These are phyloP conservation scores for Basipetospora chlamydospora DNA, from an alignment of 2,329 filamentous ascomycete genomes.

Conservation along the genomic window DNA sequence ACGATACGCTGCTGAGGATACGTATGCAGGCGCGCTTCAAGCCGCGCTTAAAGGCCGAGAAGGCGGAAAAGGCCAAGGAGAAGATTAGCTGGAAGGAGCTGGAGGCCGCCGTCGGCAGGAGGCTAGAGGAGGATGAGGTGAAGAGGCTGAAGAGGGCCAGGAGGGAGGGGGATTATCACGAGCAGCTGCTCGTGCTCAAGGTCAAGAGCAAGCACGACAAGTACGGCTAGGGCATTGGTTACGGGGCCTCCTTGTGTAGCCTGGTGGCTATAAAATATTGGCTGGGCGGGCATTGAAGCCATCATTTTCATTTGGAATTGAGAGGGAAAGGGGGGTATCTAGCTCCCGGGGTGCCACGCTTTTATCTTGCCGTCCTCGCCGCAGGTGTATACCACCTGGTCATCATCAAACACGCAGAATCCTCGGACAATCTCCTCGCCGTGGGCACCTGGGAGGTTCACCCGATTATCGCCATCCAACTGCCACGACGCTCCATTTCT, in stretches of 20 bases:
- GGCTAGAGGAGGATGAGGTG: slow-evolving; percentile 74
- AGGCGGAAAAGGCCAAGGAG: slow-evolving; percentile 69
- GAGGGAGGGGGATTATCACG: slow-evolving; percentile 79
- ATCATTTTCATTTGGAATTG: not conserved
- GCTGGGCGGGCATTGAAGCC: no score
- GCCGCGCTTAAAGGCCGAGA: slow-evolving; percentile 61
- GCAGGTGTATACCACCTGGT: slow-evolving; percentile 41
- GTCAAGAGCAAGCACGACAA: slow-evolving; percentile 92
- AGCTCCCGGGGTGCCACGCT: slow-evolving; percentile 31
- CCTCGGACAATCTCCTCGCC: slow-evolving; percentile 48
- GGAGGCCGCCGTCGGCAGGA: slow-evolving; percentile 64
- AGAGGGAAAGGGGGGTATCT: no score
- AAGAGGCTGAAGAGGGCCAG: slow-evolving; percentile 67
- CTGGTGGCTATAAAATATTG: no score
- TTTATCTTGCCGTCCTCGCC: slow-evolving; percentile 45
- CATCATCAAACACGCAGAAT: slow-evolving; percentile 49
- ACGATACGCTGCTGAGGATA: slow-evolving; percentile 61
- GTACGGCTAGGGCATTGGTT: slow-evolving; percentile 27
- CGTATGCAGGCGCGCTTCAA: slow-evolving; percentile 96
- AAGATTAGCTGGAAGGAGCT: slow-evolving; percentile 79
- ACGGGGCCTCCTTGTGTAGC: no score
- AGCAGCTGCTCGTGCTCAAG: slow-evolving; percentile 71
- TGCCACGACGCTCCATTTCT: slow-evolving; percentile 34
- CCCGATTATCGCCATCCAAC: slow-evolving; percentile 38
- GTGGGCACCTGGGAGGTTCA: slow-evolving; percentile 48